Conservation (phyloP, 2,329 filamentous ascomycete species). For the Ramichloridium luteum region DNA sequence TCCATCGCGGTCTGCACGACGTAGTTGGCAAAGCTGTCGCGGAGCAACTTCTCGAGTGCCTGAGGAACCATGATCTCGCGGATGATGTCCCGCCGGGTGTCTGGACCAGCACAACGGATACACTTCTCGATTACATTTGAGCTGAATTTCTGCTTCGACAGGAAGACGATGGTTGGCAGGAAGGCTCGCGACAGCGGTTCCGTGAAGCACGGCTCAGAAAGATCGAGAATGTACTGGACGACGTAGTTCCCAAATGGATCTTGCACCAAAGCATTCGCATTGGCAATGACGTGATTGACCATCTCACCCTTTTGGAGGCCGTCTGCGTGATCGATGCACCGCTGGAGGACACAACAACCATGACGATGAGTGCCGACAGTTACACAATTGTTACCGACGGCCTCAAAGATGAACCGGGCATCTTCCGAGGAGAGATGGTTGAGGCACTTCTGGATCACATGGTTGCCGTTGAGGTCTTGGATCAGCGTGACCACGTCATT, state of each 20-base stretch:
- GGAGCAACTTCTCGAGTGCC: constrained; percentile 78
- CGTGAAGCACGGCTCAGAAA: constrained; percentile 78
- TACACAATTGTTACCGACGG: constrained; percentile 75
- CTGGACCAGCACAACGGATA: constrained; percentile 65
- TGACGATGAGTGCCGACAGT: constrained; percentile 93
- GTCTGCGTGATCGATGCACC: constrained; percentile 93
- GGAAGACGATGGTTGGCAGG: constrained; percentile 53
- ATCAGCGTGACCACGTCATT: constrained; percentile 85
- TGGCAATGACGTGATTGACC: constrained; percentile 73
- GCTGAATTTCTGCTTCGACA: constrained; percentile 96
- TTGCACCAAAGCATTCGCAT: constrained; percentile 81
- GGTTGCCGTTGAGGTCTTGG: constrained; percentile 94
- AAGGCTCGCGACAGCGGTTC: constrained; percentile 79
- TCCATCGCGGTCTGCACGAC: constrained; percentile 94
- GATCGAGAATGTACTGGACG: constrained; percentile 92
- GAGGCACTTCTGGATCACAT: constrained; percentile 97
- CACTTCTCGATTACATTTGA: constrained; percentile 96
- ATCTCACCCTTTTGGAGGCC: constrained; percentile 79
- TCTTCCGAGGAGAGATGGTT: constrained; percentile 80
- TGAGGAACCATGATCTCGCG: constrained; percentile 62
- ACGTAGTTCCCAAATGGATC: constrained; percentile 99
- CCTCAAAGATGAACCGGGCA: constrained; percentile 93
- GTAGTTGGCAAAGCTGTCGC: constrained; percentile 93
- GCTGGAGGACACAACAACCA: constrained; percentile 93
- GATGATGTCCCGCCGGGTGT: constrained; percentile 69